Evolutionary conservation across 2,329 filamentous ascomycete genomes (phyloP).

Genomic region (Pestalotiopsis sp.): DNA sequence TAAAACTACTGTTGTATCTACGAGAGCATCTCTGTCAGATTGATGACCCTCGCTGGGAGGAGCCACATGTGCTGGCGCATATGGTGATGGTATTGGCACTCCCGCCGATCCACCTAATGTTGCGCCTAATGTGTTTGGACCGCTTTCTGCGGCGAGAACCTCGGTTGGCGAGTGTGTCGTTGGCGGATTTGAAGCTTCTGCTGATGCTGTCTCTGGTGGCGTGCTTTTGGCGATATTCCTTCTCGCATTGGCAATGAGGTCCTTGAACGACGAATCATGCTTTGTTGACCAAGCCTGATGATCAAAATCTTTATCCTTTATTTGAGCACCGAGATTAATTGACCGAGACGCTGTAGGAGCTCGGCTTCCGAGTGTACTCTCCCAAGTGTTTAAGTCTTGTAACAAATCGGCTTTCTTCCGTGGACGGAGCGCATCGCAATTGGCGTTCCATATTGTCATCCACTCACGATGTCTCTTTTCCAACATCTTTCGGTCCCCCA

Average conservation of each 20-base stretch:
- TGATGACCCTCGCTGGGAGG: not conserved
- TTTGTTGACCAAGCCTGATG: conserved; percentile 72
- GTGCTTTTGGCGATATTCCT: conserved; percentile 50
- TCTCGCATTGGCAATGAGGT: conserved; percentile 77
- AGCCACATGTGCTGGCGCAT: not conserved
- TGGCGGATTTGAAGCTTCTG: not conserved
- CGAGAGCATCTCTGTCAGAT: not conserved
- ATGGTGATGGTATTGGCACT: not conserved
- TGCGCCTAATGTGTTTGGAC: too few species aligned
- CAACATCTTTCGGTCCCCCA: conserved; percentile 69
- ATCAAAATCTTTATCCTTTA: conserved; percentile 91
- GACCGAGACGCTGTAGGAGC: conserved; percentile 43
- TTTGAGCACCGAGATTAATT: conserved; percentile 45
- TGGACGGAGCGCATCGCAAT: conserved; percentile 81
- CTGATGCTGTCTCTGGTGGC: conserved; percentile 29
- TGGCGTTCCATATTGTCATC: conserved; percentile 95
- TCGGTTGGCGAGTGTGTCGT: not conserved
- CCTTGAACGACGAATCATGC: conserved; percentile 76
- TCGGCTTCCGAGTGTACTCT: conserved; percentile 74
- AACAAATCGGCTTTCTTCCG: conserved; percentile 73
- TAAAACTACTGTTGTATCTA: not conserved
- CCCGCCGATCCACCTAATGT: not conserved
- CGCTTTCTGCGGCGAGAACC: not conserved
- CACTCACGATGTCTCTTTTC: conserved; percentile 87
- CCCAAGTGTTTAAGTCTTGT: conserved; percentile 83